phyloP scores from a whole-genome alignment of 176 grass and related monocot species.

The Tillandsia leiboldiana region DNA sequence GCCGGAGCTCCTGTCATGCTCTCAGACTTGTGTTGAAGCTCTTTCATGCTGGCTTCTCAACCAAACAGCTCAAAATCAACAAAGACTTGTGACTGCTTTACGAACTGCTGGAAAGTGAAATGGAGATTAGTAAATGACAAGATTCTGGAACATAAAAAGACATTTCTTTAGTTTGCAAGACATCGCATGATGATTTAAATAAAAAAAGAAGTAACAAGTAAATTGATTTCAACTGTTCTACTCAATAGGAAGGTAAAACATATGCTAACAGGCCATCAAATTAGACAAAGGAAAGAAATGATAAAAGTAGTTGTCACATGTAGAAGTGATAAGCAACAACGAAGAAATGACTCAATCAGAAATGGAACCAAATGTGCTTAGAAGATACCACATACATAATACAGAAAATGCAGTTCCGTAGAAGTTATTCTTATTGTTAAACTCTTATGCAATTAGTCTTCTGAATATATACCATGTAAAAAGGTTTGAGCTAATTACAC shows the following conservation, averaged over 20 bases:
- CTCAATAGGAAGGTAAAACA: too few relatives aligned
- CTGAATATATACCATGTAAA: background rate
- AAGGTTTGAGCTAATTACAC: too few relatives aligned
- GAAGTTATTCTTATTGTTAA: background rate
- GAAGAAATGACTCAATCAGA: background rate
- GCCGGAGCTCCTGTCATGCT: conserved; percentile 44
- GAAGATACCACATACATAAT: background rate
- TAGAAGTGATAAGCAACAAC: background rate
- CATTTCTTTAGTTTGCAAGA: background rate
- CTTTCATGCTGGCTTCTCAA: conserved; percentile 24
- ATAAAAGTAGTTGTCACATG: background rate
- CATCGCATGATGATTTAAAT: background rate
- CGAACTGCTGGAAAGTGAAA: conserved; percentile 21
- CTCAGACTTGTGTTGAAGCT: conserved; percentile 41
- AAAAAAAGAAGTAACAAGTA: background rate
- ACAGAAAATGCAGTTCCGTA: background rate
- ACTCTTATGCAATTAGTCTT: background rate
- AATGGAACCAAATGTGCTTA: background rate
- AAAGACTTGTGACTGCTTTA: conserved; percentile 2
- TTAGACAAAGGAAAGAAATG: background rate
- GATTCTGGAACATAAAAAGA: background rate
- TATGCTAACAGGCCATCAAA: background rate
- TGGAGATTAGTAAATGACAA: background rate
- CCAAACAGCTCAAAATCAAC: conserved; percentile 11
- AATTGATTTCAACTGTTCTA: background rate